Base-by-base conservation (phyloP, 2,329 filamentous ascomycete species). In the Cytospora leucostoma region DNA sequence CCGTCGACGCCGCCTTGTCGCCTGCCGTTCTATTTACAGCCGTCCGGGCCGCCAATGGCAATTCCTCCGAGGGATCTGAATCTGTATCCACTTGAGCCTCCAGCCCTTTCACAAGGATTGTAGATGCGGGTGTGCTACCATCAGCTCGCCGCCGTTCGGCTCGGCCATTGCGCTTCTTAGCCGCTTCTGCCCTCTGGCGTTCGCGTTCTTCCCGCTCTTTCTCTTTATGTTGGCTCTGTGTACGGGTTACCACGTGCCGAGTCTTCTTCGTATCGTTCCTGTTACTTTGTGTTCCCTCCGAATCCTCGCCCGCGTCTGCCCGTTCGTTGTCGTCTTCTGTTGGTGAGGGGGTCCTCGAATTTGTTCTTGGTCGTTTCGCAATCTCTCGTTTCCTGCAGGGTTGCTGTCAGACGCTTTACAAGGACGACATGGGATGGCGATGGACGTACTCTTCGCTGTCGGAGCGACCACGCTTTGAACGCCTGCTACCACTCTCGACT, bases 401-500 rank as follows among this genome's bases (percentile, higher is more conserved):
- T 76, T 65, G 71, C 70, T 62, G 35, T 62, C 70, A 65, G 59
- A 63, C 53, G 44, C 61, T 27, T 66, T 33, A 35, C 55, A 59
- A 63, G 58, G 47, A 47, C 33, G 33, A 52, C 58, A 65, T 56
- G 47, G 51, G 13, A 49, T 13, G 10, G 15, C 8, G 32, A 13
- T 13, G 55, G 35, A 86, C 92, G 77, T 83, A 98, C 94, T 96
- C 92, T 84, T 97, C 93, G 72, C 92, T 97, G 66, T 95, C 92
- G 71, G 95, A 96, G 66, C 94, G 86, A 66, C 88, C 89, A 71
- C 95, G 84, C 79, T 99, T 99, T 32, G 86, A 83, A 71, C 91
- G 87, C 67, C 90, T 84, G 58, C 79, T 83, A 47, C 79, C 79
- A 59, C 38, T 55, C 33, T 61, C 59, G 19, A 61, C 54, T 13